phyloP scores from a whole-genome alignment of 768 basidiomycete genomes.

The Arthromyces matolae region DNA sequence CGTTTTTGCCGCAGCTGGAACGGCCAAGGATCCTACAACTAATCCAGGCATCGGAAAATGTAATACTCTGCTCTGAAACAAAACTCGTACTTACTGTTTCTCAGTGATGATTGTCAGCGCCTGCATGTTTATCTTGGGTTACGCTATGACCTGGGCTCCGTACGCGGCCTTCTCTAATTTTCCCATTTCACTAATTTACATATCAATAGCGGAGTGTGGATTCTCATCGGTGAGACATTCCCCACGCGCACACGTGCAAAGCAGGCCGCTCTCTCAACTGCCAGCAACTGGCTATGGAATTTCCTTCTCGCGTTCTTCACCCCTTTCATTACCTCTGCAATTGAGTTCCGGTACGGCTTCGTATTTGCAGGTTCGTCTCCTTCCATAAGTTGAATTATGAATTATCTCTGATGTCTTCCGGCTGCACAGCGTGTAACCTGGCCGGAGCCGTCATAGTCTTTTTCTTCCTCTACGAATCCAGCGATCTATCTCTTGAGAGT shows the following conservation, averaged over 20 bases:
- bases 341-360: slow-evolving; percentile 63
- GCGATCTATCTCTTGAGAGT: slow-evolving; percentile 61
- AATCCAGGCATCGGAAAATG: slow-evolving; percentile 52
- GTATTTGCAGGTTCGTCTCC: slow-evolving; percentile 54
- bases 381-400: not conserved
- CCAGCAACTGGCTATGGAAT: slow-evolving; percentile 66
- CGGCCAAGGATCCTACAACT: slow-evolving; percentile 48
- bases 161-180: slow-evolving; percentile 25
- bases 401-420: not conserved
- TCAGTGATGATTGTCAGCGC: slow-evolving; percentile 63
- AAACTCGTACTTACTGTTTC: slow-evolving; percentile 1
- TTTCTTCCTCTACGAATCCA: slow-evolving; percentile 75
- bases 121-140: slow-evolving; percentile 69
- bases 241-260: slow-evolving; percentile 68
- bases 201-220: slow-evolving; percentile 58
- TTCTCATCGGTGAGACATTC: slow-evolving; percentile 75
- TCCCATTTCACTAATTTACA: not conserved
- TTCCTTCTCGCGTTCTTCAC: slow-evolving; percentile 76
- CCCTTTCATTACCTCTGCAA: slow-evolving; percentile 60
- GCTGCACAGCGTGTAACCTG: slow-evolving; percentile 50
- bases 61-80: slow-evolving; percentile 15
- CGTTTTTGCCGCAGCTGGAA: slow-evolving; percentile 70
- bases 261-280: slow-evolving; percentile 64
- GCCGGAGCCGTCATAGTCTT: slow-evolving; percentile 56
- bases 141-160: slow-evolving; percentile 69